Conservation (phyloP, 2,329 filamentous ascomycete species). For the Chrysosporium keratinophilum region DNA sequence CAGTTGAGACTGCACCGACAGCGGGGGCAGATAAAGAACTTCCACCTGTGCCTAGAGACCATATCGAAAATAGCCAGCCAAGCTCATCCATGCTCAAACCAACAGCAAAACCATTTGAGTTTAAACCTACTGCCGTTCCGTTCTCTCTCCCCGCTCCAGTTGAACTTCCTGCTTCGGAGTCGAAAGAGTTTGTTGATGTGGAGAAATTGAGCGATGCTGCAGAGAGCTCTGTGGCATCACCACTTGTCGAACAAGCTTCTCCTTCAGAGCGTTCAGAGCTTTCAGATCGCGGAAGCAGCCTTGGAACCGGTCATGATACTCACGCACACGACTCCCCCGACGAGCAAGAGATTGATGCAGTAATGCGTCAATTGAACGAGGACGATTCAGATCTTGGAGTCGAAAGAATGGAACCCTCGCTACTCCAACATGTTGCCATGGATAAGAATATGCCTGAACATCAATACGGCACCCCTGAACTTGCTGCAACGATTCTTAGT, state of each 20-base stretch:
- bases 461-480: constrained; percentile 9
- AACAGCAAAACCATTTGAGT: constrained; percentile 55
- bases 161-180: constrained; percentile 14
- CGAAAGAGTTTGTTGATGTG: constrained; percentile 21
- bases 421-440: constrained; percentile 12
- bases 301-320: constrained; percentile 16
- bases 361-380: constrained; percentile 77
- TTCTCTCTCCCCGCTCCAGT: constrained; percentile 11
- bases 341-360: constrained; percentile 70
- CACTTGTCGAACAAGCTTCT: constrained; percentile 11
- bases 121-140: constrained; percentile 27
- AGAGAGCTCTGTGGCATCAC: constrained; percentile 20
- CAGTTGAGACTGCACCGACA: not conserved
- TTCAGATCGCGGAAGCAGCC: constrained; percentile 6
- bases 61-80: constrained; percentile 9
- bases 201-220: constrained; percentile 31
- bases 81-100: constrained; percentile 11
- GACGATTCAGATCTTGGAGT: constrained; percentile 63
- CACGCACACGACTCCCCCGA: constrained; percentile 29
- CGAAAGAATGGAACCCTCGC: constrained; percentile 46
- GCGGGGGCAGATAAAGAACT: not conserved
- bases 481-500: constrained; percentile 24
- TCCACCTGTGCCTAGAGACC: not conserved
- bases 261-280: constrained; percentile 7
- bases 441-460: constrained; percentile 4